phyloP scores from a whole-genome alignment of 2,329 filamentous ascomycete genomes.

The Ploettnerulaceae sp. region DNA sequence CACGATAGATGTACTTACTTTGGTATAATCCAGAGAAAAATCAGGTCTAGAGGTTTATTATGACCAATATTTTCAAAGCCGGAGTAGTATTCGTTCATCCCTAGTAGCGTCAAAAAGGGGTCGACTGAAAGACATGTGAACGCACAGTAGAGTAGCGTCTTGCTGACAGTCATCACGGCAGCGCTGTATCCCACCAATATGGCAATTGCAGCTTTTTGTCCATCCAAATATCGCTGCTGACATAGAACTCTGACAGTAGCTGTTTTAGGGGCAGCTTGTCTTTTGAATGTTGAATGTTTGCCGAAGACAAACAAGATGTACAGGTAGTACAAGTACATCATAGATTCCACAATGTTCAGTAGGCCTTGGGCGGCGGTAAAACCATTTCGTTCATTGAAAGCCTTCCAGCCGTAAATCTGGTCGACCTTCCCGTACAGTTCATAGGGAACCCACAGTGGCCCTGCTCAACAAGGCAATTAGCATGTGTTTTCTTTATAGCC shows the following conservation, averaged over 20 bases:
- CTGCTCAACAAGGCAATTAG: too few species aligned
- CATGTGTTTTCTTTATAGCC: too few species aligned
- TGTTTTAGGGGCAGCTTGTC: constrained; percentile 28
- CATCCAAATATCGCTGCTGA: constrained; percentile 46
- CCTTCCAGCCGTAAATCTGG: constrained; percentile 59
- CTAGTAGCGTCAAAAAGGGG: constrained; percentile 34
- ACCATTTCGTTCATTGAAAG: constrained; percentile 54
- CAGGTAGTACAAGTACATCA: constrained; percentile 55
- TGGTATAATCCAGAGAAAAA: constrained; percentile 59
- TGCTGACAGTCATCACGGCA: constrained; percentile 60
- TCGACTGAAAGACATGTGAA: constrained; percentile 14
- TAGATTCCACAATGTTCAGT: constrained; percentile 56
- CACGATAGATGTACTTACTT: constrained; percentile 48
- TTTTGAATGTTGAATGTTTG: constrained; percentile 30
- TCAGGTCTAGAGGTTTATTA: constrained; percentile 48
- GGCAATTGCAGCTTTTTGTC: constrained; percentile 48
- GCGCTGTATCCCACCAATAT: constrained; percentile 54
- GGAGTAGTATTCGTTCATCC: constrained; percentile 56
- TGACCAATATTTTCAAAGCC: constrained; percentile 59
- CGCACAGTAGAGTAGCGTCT: constrained; percentile 64
- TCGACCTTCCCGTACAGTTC: constrained; percentile 62
- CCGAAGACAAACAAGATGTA: constrained; percentile 45
- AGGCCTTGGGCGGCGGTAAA: constrained; percentile 59
- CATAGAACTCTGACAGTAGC: constrained; percentile 40
- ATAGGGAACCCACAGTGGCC: constrained; percentile 60